Conservation (phyloP, 495 filamentous ascomycete species). For the Aspergillus conjunctus region DNA sequence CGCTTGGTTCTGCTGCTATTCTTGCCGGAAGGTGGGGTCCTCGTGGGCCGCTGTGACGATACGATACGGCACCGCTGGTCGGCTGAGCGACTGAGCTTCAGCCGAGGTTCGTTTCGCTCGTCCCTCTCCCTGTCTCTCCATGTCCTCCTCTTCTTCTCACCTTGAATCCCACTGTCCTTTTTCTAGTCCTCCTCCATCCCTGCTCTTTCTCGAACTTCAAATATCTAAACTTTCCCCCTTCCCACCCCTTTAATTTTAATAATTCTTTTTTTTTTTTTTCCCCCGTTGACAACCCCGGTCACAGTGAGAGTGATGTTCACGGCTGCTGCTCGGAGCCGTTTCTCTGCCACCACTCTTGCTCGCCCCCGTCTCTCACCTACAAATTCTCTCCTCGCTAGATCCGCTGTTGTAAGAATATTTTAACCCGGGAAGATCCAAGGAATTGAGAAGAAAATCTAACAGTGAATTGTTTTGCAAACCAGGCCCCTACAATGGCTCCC, state of each 20-base stretch:
- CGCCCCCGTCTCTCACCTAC: slow-evolving; percentile 46
- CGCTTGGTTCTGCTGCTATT: not conserved
- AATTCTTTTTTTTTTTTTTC: slow-evolving; percentile 1
- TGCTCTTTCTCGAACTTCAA: slow-evolving; percentile 16
- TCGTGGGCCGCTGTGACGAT: slow-evolving; percentile 11
- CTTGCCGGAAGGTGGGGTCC: not conserved
- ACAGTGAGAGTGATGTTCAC: slow-evolving; percentile 49
- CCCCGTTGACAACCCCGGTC: slow-evolving; percentile 17
- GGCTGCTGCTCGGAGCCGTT: slow-evolving; percentile 50
- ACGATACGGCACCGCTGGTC: slow-evolving; percentile 22
- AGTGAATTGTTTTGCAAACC: slow-evolving; percentile 18
- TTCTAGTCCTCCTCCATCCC: slow-evolving; percentile 19
- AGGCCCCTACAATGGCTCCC: slow-evolving; percentile 49
- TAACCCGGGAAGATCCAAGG: not conserved
- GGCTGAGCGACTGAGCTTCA: slow-evolving; percentile 16
- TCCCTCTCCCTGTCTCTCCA: slow-evolving; percentile 14
- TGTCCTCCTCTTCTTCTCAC: slow-evolving; percentile 16
- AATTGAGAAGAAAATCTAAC: not conserved
- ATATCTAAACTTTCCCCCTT: slow-evolving; percentile 17
- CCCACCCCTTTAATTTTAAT: slow-evolving; percentile 12
- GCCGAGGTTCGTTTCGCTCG: slow-evolving; percentile 25
- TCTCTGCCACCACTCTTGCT: slow-evolving; percentile 42
- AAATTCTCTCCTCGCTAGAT: slow-evolving; percentile 41
- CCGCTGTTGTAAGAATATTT: slow-evolving; percentile 35
- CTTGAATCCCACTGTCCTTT: slow-evolving; percentile 21